phyloP scores from a whole-genome alignment of 345 rosid genomes.

The Kandelia obovata region DNA sequence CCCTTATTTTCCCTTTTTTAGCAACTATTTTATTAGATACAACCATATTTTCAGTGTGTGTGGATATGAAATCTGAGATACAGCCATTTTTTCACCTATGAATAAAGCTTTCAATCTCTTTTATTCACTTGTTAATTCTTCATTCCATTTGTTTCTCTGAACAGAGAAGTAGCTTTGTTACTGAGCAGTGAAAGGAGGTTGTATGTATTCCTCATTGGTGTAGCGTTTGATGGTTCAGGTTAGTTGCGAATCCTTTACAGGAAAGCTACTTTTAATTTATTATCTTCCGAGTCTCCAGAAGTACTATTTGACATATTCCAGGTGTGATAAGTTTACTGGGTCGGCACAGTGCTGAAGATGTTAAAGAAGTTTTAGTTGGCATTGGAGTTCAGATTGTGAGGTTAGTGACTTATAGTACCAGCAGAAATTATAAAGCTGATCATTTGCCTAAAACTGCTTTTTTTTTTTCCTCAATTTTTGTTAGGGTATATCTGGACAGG shows the following conservation, averaged over 20 bases:
- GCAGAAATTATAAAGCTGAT: constrained; percentile 11
- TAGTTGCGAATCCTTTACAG: constrained; percentile 29
- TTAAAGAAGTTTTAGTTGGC: constrained; percentile 66
- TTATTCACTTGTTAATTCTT: neutral
- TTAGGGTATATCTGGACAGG: constrained; percentile 52
- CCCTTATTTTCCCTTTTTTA: constrained; percentile 5
- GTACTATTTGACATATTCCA: constrained; percentile 35
- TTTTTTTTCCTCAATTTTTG: constrained; percentile 7
- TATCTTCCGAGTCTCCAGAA: constrained; percentile 26
- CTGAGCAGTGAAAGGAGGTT: constrained; percentile 60
- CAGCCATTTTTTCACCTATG: neutral
- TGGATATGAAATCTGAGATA: too few relatives aligned
- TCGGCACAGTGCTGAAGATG: constrained; percentile 60
- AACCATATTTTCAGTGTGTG: neutral
- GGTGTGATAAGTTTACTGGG: constrained; percentile 65
- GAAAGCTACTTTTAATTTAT: constrained; percentile 16
- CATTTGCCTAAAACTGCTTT: constrained; percentile 18
- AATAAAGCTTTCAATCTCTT: neutral
- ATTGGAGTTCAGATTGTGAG: constrained; percentile 85
- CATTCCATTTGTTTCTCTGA: constrained; percentile 19
- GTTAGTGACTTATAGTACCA: constrained; percentile 42
- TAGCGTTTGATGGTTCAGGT: constrained; percentile 70
- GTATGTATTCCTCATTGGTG: constrained; percentile 62
- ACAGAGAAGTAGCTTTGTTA: constrained; percentile 78
- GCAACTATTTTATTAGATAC: neutral